Conservation (phyloP, 495 filamentous ascomycete species). For the Bacidia rubella region DNA sequence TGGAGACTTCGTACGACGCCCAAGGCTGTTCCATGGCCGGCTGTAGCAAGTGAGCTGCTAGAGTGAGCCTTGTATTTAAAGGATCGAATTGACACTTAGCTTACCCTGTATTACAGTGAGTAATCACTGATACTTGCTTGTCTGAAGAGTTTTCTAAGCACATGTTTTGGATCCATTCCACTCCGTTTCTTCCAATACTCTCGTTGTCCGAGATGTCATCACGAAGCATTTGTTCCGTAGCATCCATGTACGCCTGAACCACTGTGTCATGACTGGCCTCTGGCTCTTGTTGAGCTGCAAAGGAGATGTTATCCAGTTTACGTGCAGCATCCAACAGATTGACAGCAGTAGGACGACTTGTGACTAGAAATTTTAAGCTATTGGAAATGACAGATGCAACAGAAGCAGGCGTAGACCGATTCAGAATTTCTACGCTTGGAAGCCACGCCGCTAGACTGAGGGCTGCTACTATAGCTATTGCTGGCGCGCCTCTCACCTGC, state of each 20-base stretch:
- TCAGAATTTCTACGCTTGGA: conserved; percentile 19
- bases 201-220: conserved; percentile 79
- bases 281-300: conserved; percentile 23
- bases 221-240: conserved; percentile 76
- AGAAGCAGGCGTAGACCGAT: conserved; percentile 19
- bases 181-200: conserved; percentile 68
- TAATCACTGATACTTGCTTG: conserved; percentile 57
- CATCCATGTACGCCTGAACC: conserved; percentile 51
- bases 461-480: conserved; percentile 93
- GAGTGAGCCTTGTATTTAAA: not conserved
- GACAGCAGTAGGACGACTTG: conserved; percentile 83
- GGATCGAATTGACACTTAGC: conserved; percentile 15
- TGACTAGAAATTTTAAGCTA: conserved; percentile 69
- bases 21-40: conserved; percentile 88
- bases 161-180: conserved; percentile 60
- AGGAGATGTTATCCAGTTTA: conserved; percentile 53
- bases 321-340: conserved; percentile 81
- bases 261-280: conserved; percentile 35
- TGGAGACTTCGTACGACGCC: conserved; percentile 85
- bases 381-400: conserved; percentile 51
- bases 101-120: conserved; percentile 94
- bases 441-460: conserved; percentile 72
- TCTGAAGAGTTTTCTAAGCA: conserved; percentile 20
- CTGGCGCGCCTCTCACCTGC: conserved; percentile 86
- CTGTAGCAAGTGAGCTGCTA: conserved; percentile 74